These are phyloP conservation scores for Stentor coeruleus DNA, from an alignment of 73 alveolate genomes.

Conservation along the genomic window DNA sequence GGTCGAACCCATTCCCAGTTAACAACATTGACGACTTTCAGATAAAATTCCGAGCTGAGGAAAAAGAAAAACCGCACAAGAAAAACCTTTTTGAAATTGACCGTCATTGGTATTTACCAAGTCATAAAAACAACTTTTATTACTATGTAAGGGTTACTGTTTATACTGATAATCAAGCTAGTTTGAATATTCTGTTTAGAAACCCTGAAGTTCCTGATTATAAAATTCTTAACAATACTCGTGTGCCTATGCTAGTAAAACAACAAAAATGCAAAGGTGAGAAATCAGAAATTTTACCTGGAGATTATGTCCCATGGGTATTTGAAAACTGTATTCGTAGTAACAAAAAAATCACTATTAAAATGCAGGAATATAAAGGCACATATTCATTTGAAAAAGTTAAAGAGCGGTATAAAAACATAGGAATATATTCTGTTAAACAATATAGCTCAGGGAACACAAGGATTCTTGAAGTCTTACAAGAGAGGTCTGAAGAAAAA, in stretches of 20 bases:
- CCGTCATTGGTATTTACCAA: background rate
- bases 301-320: background rate
- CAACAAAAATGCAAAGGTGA: background rate
- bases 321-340: background rate
- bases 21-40: background rate
- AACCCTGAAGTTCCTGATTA: background rate
- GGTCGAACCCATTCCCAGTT: background rate
- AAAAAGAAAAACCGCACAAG: background rate
- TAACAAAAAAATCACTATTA: too few relatives aligned
- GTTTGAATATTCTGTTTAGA: background rate
- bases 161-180: background rate
- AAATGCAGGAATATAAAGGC: background rate
- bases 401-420: too few relatives aligned
- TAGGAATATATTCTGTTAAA: background rate
- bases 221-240: background rate
- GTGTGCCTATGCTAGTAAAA: background rate
- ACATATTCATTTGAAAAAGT: background rate
- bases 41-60: background rate
- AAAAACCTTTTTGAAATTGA: background rate
- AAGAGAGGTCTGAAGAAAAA: background rate
- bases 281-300: background rate
- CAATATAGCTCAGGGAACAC: background rate
- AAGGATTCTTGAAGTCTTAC: background rate
- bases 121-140: background rate
- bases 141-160: background rate